These are phyloP conservation scores for Tetragonia tetragonoides DNA, from an alignment of 148 eudicot species.

Conservation along the genomic window DNA sequence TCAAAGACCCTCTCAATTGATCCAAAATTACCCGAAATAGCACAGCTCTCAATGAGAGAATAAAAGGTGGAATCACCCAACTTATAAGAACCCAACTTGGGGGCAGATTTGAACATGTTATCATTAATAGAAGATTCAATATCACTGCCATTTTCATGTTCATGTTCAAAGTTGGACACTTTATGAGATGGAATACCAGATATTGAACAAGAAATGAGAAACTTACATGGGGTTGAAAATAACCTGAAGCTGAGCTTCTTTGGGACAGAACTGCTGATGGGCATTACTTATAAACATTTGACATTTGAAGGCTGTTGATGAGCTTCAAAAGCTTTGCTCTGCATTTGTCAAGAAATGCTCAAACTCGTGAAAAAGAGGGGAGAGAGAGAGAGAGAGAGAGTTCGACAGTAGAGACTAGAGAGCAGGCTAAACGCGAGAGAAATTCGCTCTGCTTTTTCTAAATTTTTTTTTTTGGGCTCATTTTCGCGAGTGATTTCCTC, in stretches of 20 bases:
- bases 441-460: no score
- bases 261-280: slow-evolving; percentile 21
- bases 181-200: slow-evolving; percentile 19
- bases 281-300: slow-evolving; percentile 34
- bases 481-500: no score
- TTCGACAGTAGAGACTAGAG: neutral
- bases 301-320: neutral
- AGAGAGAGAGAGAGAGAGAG: neutral
- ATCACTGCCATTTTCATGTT: slow-evolving; percentile 11
- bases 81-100: slow-evolving; percentile 60
- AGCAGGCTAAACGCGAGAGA: neutral
- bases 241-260: slow-evolving; percentile 27
- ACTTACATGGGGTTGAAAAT: slow-evolving; percentile 35
- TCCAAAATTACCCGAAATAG: slow-evolving; percentile 52
- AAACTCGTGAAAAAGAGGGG: no score
- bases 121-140: slow-evolving; percentile 35
- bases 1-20: slow-evolving; percentile 55
- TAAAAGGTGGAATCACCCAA: slow-evolving; percentile 76
- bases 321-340: neutral
- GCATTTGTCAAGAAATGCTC: neutral
- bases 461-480: no score
- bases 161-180: slow-evolving; percentile 19
- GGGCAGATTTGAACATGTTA: slow-evolving; percentile 35
- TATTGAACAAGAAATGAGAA: slow-evolving; percentile 16
- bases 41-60: slow-evolving; percentile 55